Evolutionary conservation across 2,329 filamentous ascomycete genomes (phyloP).

Genomic region (Microascus cirrosus): DNA sequence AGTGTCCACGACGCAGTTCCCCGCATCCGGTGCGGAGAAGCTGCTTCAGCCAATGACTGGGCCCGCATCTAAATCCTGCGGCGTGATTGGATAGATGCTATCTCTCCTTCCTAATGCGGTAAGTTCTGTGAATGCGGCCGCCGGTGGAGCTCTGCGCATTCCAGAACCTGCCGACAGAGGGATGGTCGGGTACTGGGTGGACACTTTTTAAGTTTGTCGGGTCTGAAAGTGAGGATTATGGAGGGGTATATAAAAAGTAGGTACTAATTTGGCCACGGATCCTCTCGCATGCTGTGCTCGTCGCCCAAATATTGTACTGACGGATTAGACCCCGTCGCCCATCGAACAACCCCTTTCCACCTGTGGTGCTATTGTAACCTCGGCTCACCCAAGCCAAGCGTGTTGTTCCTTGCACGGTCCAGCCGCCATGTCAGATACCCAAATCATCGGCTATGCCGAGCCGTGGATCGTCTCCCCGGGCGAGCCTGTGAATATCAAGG

Average conservation of each 20-base stretch:
- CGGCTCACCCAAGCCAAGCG: not conserved
- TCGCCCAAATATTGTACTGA: not conserved
- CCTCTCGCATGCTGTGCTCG: not conserved
- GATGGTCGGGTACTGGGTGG: no score
- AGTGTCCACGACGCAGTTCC: no score
- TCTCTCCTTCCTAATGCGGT: not conserved
- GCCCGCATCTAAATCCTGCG: no score
- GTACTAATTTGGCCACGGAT: not conserved
- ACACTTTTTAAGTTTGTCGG: no score
- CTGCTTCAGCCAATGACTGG: no score
- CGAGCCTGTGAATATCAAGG: constrained; percentile 11
- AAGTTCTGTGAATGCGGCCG: not conserved
- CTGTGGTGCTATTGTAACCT: not conserved
- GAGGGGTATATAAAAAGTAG: no score
- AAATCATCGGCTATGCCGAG: constrained; percentile 12
- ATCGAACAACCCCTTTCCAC: not conserved
- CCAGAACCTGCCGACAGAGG: no score
- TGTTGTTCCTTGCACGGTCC: not conserved
- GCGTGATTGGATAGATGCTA: not conserved
- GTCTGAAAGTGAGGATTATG: no score
- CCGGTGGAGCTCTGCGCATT: no score
- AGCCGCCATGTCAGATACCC: not conserved
- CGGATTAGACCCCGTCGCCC: not conserved
- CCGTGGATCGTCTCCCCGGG: constrained; percentile 12
- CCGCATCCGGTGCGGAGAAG: no score